A percentile compares a stretch with the other conserved stretches of the same genome.
phyloP scores from a whole-genome alignment of 305 asterid genomes.

The Plantago coronopus region DNA sequence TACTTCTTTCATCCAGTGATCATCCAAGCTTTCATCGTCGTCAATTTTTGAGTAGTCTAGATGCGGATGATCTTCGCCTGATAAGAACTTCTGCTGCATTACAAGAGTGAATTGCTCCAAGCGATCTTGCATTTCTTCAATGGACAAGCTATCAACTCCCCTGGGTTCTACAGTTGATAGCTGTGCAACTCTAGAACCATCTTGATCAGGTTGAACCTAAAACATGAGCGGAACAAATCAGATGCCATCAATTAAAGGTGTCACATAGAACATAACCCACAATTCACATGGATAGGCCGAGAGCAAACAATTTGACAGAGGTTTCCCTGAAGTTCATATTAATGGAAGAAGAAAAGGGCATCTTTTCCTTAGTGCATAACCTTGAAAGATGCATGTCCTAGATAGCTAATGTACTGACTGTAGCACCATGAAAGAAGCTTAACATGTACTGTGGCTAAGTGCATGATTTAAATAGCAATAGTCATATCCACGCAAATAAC shows the following conservation, averaged over 20 bases:
- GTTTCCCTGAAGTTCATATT: too few relatives aligned
- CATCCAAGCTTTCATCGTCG: conserved; percentile 74
- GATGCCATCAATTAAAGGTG: background rate
- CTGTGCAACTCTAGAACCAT: conserved; percentile 21
- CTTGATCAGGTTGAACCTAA: conserved; percentile 23
- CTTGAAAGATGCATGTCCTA: background rate
- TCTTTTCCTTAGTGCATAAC: background rate
- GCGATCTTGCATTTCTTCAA: conserved; percentile 70
- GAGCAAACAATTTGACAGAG: background rate
- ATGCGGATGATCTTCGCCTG: conserved; percentile 76
- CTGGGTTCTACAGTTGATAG: conserved; percentile 21
- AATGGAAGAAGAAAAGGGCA: background rate
- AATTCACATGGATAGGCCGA: background rate
- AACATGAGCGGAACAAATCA: conserved; percentile 2
- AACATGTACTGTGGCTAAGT: background rate
- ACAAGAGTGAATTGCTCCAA: conserved; percentile 66
- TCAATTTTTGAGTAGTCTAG: conserved; percentile 81
- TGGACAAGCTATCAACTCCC: conserved; percentile 36
- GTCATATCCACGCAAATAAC: conserved; percentile 2
- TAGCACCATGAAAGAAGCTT: background rate
- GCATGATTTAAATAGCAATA: background rate
- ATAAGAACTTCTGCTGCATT: conserved; percentile 88
- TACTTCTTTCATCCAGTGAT: conserved; percentile 88
- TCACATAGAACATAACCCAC: background rate
- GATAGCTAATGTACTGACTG: background rate